Evolutionary conservation across 2,329 filamentous ascomycete species (phyloP).

Genomic region (Byssothecium circinans): DNA sequence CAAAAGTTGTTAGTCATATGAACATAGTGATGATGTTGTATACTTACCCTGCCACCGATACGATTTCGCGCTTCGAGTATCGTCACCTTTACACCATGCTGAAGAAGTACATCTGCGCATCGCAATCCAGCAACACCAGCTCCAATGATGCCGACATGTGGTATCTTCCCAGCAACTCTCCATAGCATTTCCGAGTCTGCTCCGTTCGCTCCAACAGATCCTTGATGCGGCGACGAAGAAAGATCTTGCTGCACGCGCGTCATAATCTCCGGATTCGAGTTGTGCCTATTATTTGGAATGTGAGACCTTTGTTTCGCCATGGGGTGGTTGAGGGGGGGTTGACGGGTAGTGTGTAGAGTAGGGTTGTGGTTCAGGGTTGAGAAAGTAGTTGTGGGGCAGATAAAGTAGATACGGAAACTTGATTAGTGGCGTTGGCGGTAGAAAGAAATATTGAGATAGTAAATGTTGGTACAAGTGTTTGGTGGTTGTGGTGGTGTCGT

Average conservation of each 20-base stretch:
- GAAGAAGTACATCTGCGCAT: constrained; percentile 68
- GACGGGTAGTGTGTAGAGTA: background rate
- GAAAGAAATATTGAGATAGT: background rate
- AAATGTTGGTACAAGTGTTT: background rate
- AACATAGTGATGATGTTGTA: too few relatives aligned
- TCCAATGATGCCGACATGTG: constrained; percentile 68
- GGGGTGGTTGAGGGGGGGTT: background rate
- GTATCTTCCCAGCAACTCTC: constrained; percentile 40
- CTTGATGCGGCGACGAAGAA: constrained; percentile 31
- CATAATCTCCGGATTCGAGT: constrained; percentile 15
- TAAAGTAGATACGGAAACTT: too few relatives aligned
- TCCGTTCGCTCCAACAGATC: constrained; percentile 21
- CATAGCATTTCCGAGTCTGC: constrained; percentile 29
- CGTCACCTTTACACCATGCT: constrained; percentile 67
- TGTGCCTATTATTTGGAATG: constrained; percentile 24
- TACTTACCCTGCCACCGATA: constrained; percentile 64
- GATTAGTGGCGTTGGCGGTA: too few relatives aligned
- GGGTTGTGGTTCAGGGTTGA: background rate
- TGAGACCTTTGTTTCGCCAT: constrained; percentile 33
- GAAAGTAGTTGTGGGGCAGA: background rate
- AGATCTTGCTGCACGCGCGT: constrained; percentile 41
- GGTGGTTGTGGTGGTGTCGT: background rate
- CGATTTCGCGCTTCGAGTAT: constrained; percentile 69
- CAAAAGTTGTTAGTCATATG: constrained; percentile 13
- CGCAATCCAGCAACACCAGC: constrained; percentile 72